Conservation (phyloP, 2,329 filamentous ascomycete species). For the Xylariaceae sp. region DNA sequence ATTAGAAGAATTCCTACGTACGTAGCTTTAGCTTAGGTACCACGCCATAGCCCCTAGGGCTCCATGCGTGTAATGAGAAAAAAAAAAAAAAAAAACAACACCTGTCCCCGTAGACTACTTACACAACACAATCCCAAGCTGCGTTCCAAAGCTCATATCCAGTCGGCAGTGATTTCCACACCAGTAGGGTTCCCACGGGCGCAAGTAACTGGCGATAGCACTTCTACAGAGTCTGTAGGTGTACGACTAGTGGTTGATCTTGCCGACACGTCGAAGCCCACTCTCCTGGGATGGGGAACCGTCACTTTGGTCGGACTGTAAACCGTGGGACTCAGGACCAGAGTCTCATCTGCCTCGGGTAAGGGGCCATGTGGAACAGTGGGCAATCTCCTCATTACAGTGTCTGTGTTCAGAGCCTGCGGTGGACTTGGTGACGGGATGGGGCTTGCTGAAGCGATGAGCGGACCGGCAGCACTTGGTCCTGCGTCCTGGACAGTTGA, state of each 20-base stretch:
- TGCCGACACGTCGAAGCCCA: constrained; percentile 35
- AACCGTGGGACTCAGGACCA: constrained; percentile 46
- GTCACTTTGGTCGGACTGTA: constrained; percentile 40
- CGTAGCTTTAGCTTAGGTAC: too few relatives aligned
- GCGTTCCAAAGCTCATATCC: constrained; percentile 24
- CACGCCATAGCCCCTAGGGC: too few relatives aligned
- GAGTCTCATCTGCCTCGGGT: constrained; percentile 25
- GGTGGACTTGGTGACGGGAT: constrained; percentile 24
- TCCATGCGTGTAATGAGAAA: too few relatives aligned
- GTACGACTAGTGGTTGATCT: constrained; percentile 24
- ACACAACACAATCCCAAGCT: neutral
- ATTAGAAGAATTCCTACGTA: too few relatives aligned
- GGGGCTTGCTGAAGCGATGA: constrained; percentile 21
- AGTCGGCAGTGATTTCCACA: constrained; percentile 19
- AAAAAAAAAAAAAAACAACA: neutral
- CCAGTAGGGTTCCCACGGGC: constrained; percentile 21
- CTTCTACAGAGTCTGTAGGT: constrained; percentile 12
- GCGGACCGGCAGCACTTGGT: constrained; percentile 30
- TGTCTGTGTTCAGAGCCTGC: constrained; percentile 12
- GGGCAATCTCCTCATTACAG: constrained; percentile 31
- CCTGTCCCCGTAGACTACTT: neutral
- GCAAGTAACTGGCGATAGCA: constrained; percentile 13
- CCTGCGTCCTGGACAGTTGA: constrained; percentile 53
- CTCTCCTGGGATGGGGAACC: constrained; percentile 39
- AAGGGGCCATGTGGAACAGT: constrained; percentile 30